Evolutionary conservation across 306 rosid genomes (phyloP).

Genomic region (Citrullus mucosospermus): DNA sequence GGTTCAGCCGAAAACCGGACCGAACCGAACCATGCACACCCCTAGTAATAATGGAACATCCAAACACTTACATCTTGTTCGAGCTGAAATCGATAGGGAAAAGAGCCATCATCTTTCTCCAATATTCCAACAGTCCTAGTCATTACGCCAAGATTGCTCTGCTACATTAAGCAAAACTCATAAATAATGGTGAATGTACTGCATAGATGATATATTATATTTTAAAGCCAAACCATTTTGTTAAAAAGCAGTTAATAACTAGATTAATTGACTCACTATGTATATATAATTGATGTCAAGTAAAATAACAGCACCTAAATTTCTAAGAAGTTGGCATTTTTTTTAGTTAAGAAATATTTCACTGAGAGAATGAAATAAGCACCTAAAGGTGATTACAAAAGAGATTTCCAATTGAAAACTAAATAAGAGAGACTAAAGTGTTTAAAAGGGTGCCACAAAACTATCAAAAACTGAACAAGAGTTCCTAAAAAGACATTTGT

Average conservation of each 20-base stretch:
- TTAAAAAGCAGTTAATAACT: neutral
- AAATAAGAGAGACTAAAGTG: too few species aligned
- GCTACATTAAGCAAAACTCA: slow-evolving; percentile 19
- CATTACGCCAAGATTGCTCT: slow-evolving; percentile 15
- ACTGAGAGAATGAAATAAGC: too few species aligned
- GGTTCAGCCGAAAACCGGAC: too few species aligned
- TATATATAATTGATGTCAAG: neutral
- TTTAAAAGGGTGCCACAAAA: too few species aligned
- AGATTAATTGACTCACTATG: neutral
- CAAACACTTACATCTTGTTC: slow-evolving; percentile 59
- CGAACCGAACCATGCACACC: too few species aligned
- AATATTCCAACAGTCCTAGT: slow-evolving; percentile 14
- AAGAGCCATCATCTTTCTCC: slow-evolving; percentile 18
- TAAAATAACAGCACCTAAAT: neutral
- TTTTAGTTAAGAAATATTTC: too few species aligned
- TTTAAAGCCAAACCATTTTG: neutral
- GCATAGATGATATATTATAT: too few species aligned
- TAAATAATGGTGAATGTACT: neutral
- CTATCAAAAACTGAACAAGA: too few species aligned
- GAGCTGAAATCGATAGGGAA: slow-evolving; percentile 40
- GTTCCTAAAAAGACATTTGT: too few species aligned
- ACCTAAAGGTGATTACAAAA: too few species aligned
- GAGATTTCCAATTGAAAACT: too few species aligned
- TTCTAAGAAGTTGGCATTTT: neutral
- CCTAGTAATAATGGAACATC: neutral